These are phyloP conservation scores for Blastobotrys aristatus DNA, from an alignment of 1,139 yeast species.

Conservation along the genomic window DNA sequence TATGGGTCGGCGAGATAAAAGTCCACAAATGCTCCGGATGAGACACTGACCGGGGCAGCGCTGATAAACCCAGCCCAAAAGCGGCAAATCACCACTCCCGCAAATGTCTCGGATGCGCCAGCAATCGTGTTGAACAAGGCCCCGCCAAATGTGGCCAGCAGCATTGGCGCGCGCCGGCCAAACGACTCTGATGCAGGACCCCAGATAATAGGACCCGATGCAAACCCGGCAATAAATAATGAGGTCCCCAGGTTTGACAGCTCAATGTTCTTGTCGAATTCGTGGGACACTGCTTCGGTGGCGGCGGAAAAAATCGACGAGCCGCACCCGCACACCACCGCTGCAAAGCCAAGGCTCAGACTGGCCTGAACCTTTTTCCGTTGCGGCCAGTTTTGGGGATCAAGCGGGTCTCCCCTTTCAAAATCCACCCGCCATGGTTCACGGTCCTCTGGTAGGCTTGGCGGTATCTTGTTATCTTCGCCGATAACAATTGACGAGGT, in stretches of 20 bases:
- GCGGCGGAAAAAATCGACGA: conserved; percentile 43
- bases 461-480: conserved; percentile 94
- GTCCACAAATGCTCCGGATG: conserved; percentile 81
- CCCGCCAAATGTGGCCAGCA: conserved; percentile 51
- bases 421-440: conserved; percentile 48
- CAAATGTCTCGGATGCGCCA: conserved; percentile 65
- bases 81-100: conserved; percentile 64
- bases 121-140: conserved; percentile 60
- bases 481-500: conserved; percentile 62
- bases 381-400: conserved; percentile 47
- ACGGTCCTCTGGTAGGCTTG: conserved; percentile 44
- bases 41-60: conserved; percentile 74
- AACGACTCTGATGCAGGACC: conserved; percentile 72
- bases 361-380: conserved; percentile 33
- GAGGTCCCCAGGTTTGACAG: conserved; percentile 51
- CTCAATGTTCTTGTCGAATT: conserved; percentile 30
- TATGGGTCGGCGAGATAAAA: conserved; percentile 54
- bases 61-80: conserved; percentile 74
- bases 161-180: conserved; percentile 58
- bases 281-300: conserved; percentile 27
- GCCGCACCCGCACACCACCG: conserved; percentile 41
- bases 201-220: conserved; percentile 73
- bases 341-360: conserved; percentile 34
- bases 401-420: conserved; percentile 47
- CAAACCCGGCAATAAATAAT: conserved; percentile 71